Percentiles rank a stretch among this genome's conserved stretches.
These are phyloP conservation scores for Monilinia fructicola DNA, from an alignment of 2,329 filamentous ascomycete species.

Conservation along the genomic window DNA sequence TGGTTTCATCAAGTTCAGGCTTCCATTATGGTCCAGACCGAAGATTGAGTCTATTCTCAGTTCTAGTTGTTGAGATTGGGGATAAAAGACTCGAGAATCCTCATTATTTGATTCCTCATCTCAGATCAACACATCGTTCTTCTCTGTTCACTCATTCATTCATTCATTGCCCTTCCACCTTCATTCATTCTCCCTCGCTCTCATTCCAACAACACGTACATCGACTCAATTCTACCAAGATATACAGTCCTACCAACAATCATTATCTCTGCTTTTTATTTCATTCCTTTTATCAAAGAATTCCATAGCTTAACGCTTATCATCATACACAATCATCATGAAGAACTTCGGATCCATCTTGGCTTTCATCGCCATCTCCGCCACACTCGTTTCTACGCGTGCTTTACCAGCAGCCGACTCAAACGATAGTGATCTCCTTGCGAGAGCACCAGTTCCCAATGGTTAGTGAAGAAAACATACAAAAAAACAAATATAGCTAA, in stretches of 20 bases:
- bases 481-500: constrained; percentile 9
- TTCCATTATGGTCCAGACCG: neutral
- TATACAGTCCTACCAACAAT: constrained; percentile 26
- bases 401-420: constrained; percentile 29
- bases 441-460: constrained; percentile 31
- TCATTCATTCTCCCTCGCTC: neutral
- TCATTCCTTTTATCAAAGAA: constrained; percentile 31
- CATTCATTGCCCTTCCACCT: too few relatives aligned
- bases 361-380: constrained; percentile 43
- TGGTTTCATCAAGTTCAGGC: constrained; percentile 1
- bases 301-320: constrained; percentile 34
- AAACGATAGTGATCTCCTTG: constrained; percentile 27
- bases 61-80: neutral
- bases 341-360: constrained; percentile 45
- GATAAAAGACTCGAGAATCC: constrained; percentile 15
- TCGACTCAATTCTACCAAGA: neutral
- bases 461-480: constrained; percentile 18
- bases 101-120: constrained; percentile 20
- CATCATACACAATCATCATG: constrained; percentile 40
- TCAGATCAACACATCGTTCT: constrained; percentile 33
- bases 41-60: neutral
- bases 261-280: constrained; percentile 38
- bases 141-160: neutral
- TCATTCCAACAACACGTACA: constrained; percentile 35
- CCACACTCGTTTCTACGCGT: constrained; percentile 40